Evolutionary conservation across 202 grass and related monocot genomes (phyloP).

Genomic region (Panicum virgatum): DNA sequence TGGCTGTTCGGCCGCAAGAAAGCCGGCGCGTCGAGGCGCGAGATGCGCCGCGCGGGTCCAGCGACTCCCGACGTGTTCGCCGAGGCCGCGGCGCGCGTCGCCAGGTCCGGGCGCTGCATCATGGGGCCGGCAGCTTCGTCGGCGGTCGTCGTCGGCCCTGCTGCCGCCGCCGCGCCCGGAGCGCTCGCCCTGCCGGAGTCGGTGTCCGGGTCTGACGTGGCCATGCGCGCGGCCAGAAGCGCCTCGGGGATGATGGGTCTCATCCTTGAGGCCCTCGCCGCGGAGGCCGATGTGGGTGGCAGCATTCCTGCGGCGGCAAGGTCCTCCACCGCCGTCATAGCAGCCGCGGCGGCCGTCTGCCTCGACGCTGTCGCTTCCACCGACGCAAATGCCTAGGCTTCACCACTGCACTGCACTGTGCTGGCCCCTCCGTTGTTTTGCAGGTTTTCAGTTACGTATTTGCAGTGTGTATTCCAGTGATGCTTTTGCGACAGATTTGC

Average conservation of each 20-base stretch:
- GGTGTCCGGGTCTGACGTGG: not conserved
- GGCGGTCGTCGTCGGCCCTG: not conserved
- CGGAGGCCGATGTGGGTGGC: not conserved
- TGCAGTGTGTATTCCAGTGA: no score
- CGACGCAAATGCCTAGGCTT: not conserved
- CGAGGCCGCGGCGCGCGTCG: not conserved
- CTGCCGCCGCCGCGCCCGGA: no score
- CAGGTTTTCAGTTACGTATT: no score
- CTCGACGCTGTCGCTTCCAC: not conserved
- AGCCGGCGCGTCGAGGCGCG: not conserved
- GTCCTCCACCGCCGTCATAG: not conserved
- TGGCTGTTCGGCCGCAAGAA: not conserved
- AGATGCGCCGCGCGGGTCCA: not conserved
- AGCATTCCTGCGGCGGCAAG: not conserved
- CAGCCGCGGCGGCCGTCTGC: not conserved
- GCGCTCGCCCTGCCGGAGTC: not conserved
- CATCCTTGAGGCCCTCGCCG: not conserved
- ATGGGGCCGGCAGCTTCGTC: not conserved
- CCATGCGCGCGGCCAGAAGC: not conserved
- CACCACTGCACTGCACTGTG: no score
- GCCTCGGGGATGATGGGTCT: not conserved
- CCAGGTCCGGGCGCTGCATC: not conserved
- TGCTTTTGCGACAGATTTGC: no score
- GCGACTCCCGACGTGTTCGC: not conserved
- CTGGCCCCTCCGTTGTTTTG: no score